phyloP scores from a whole-genome alignment of 768 basidiomycete species.

The Psilocybe cubensis region DNA sequence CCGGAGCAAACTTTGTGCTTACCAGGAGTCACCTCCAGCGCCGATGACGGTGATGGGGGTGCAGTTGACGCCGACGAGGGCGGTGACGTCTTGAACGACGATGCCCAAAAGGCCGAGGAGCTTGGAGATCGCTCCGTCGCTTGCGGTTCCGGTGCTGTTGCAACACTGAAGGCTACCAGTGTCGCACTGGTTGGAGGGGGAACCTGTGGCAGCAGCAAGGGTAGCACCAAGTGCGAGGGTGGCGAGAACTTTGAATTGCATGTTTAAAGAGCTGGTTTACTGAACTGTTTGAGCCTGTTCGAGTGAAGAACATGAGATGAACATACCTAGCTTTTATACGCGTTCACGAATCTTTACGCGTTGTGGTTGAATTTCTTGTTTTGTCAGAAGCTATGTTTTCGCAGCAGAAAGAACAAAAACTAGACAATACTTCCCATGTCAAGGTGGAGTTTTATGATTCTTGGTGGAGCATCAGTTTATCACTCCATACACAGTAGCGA shows the following conservation, averaged over 20 bases:
- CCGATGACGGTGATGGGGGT: slow-evolving; percentile 26
- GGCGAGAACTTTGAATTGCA: slow-evolving; percentile 8
- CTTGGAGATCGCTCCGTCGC: not conserved
- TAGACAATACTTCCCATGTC: not conserved
- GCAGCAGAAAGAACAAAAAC: not conserved
- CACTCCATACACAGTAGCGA: too few relatives aligned
- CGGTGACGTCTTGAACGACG: slow-evolving; percentile 6
- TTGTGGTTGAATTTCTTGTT: not conserved
- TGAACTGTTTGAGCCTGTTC: not conserved
- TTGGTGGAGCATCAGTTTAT: not conserved
- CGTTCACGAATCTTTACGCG: too few relatives aligned
- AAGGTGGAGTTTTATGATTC: not conserved
- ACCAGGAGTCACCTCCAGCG: slow-evolving; percentile 18
- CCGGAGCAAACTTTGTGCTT: not conserved
- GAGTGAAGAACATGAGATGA: slow-evolving; percentile 3
- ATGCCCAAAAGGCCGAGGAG: slow-evolving; percentile 23
- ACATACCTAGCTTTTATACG: too few relatives aligned
- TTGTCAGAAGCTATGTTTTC: too few relatives aligned
- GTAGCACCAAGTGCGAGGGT: slow-evolving; percentile 1
- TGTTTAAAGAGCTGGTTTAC: not conserved
- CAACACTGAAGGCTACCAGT: slow-evolving; percentile 23
- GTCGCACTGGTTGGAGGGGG: slow-evolving; percentile 20
- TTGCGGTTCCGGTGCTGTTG: slow-evolving; percentile 12
- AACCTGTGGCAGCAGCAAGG: slow-evolving; percentile 12
- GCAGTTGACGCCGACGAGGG: slow-evolving; percentile 20